These are phyloP conservation scores for Fusarium annulatum DNA, from an alignment of 2,329 filamentous ascomycete genomes.

Conservation along the genomic window DNA sequence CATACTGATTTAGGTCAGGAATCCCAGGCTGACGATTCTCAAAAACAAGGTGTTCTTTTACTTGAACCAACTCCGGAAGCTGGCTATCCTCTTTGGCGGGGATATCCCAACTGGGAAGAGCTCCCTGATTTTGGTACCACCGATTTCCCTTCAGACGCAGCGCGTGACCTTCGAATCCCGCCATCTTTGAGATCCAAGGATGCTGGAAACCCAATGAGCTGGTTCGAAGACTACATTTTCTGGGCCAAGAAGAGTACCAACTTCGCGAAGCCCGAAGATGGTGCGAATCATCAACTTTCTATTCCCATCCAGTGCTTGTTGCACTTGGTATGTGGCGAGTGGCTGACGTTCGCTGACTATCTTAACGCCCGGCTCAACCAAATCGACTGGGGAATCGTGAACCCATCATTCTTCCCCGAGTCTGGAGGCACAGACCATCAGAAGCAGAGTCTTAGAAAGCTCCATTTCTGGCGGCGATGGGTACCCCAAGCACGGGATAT, in stretches of 20 bases:
- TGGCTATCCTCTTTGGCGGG: background rate
- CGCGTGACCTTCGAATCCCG: background rate
- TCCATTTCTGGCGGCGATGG: background rate
- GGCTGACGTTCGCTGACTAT: background rate
- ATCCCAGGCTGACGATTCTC: background rate
- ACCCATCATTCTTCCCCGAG: background rate
- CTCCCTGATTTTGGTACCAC: background rate
- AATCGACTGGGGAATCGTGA: background rate
- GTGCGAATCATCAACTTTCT: background rate
- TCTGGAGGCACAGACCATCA: background rate
- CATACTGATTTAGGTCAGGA: accelerated
- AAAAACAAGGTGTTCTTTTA: background rate
- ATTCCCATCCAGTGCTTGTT: background rate
- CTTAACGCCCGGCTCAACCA: background rate
- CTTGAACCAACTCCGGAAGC: background rate
- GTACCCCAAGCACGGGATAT: background rate
- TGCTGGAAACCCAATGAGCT: background rate
- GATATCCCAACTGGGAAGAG: background rate
- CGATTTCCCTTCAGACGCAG: background rate
- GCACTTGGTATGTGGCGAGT: background rate
- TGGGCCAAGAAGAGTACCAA: background rate
- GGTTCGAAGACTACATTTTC: background rate
- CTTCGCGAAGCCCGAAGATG: accelerated
- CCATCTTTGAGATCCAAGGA: background rate
- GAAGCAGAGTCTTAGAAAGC: background rate